Evolutionary conservation across 352 stramenopile genomes (phyloP).

Genomic region (Thalassiosira mediterranea): DNA sequence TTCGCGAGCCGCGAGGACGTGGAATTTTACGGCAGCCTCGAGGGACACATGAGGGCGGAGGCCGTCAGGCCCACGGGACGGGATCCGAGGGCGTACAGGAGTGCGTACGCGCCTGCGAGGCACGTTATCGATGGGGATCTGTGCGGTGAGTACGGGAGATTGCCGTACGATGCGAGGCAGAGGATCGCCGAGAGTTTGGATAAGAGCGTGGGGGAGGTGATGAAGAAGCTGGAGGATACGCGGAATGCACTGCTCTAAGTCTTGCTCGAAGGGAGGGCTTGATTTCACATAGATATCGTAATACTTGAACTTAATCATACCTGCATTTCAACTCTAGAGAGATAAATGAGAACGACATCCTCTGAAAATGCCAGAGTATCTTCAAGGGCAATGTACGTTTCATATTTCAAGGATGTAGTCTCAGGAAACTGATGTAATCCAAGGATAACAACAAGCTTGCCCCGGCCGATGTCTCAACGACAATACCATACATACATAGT

Average conservation of each 20-base stretch:
- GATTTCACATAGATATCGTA: too few species aligned
- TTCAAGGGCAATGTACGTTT: too few species aligned
- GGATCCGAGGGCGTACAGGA: constrained; percentile 97
- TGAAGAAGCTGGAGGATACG: constrained; percentile 99
- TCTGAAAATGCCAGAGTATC: too few species aligned
- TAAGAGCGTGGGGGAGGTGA: constrained; percentile 93
- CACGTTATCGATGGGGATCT: constrained; percentile 98
- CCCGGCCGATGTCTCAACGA: too few species aligned
- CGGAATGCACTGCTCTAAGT: constrained; percentile 96
- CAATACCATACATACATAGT: too few species aligned
- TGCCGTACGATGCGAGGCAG: constrained; percentile 93
- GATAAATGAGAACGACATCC: too few species aligned
- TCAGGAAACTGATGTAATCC: too few species aligned
- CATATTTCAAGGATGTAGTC: too few species aligned
- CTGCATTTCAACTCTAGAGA: too few species aligned
- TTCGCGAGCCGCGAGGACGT: constrained; percentile 96
- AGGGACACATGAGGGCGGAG: constrained; percentile 90
- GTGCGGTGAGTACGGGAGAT: constrained; percentile 93
- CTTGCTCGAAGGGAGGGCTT: too few species aligned
- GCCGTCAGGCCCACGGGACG: constrained; percentile 87
- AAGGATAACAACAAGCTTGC: too few species aligned
- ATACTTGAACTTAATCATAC: too few species aligned
- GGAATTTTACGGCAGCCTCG: constrained; percentile 98
- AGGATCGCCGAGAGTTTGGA: constrained; percentile 96
- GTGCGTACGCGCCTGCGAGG: constrained; percentile 98